Base-by-base conservation (phyloP, 768 basidiomycete species). In the Calocybe indica region DNA sequence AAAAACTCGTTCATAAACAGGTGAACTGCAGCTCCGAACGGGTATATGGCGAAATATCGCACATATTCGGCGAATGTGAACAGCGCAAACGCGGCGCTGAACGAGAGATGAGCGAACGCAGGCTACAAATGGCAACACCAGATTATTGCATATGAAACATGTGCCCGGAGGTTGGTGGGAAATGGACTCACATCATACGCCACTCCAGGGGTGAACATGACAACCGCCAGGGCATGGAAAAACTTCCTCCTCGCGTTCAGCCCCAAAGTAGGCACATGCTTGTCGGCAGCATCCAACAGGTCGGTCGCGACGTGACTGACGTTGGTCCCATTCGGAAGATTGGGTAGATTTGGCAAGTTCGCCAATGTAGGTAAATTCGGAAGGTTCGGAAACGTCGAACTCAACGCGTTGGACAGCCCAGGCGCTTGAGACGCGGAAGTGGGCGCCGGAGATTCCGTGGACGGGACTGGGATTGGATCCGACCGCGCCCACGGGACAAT, bases 11-110 rank as follows among this genome's bases (percentile, higher is more conserved):
- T 89, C 82, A 99, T 83, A 66, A 99, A 99, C 47, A 97, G 70
- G 67, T 99, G 96, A 13, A 99, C 82, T 8, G 82, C 73, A 7
- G 89, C 94, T 10, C 93, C 92, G 57, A 97, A 89, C 3, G 96
- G 96, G 68, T 96, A 97, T 42, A 99, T 79, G 34, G 96, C 96
- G 66, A 98, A 99, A 67, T 97, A 99, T 49, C 96, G 90, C 53
- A 97, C 80, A 70, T 97, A 98, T 70, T 99, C 96, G 48, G 90
- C 84, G 63, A 99, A 97, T 15, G 84, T 90, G 71, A 99, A 98
- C 54, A 92, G 65, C 7, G 96, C 85, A 65, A 99, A 98, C 1
- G 95, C 95, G 13, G 82, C 85, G 57, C 90, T 94, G 70, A 99
- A 96, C 7, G 93, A 83, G 38, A 98, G 70, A 63, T 98, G 94